Evolutionary conservation across 495 filamentous ascomycete species (phyloP).

Genomic region (Neurospora sp.): DNA sequence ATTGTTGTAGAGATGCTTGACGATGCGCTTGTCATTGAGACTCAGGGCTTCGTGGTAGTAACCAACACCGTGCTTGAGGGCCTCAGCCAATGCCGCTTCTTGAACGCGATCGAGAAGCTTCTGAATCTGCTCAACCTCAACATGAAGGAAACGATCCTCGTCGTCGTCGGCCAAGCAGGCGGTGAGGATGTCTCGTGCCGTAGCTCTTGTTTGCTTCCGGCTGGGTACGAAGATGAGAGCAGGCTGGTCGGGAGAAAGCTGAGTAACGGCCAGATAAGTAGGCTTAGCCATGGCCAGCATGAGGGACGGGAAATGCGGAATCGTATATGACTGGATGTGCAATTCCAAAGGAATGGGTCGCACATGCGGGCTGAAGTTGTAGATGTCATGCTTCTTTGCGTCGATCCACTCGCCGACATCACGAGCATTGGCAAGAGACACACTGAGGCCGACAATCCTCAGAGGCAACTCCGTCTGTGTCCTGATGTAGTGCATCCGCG

Average conservation of each 20-base stretch:
- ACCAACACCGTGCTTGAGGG: slow-evolving; percentile 89
- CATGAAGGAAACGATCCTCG: slow-evolving; percentile 86
- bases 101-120: slow-evolving; percentile 72
- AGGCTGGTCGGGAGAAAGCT: slow-evolving; percentile 79
- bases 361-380: slow-evolving; percentile 92
- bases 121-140: slow-evolving; percentile 67
- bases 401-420: slow-evolving; percentile 98
- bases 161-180: slow-evolving; percentile 81
- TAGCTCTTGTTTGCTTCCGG: slow-evolving; percentile 82
- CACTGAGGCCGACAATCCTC: slow-evolving; percentile 84
- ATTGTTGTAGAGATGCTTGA: slow-evolving; percentile 78
- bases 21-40: slow-evolving; percentile 83
- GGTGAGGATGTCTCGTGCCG: slow-evolving; percentile 77
- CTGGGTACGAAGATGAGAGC: slow-evolving; percentile 85
- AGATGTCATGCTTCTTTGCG: slow-evolving; percentile 95
- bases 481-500: slow-evolving; percentile 93
- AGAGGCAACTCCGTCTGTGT: slow-evolving; percentile 75
- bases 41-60: slow-evolving; percentile 94
- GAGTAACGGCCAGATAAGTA: slow-evolving; percentile 73
- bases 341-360: slow-evolving; percentile 83
- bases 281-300: slow-evolving; percentile 99
- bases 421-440: slow-evolving; percentile 83
- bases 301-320: slow-evolving; percentile 92
- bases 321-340: slow-evolving; percentile 89
- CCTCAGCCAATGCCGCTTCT: slow-evolving; percentile 79